phyloP scores from a whole-genome alignment of 2,329 filamentous ascomycete genomes.

The Helotiales sp. region DNA sequence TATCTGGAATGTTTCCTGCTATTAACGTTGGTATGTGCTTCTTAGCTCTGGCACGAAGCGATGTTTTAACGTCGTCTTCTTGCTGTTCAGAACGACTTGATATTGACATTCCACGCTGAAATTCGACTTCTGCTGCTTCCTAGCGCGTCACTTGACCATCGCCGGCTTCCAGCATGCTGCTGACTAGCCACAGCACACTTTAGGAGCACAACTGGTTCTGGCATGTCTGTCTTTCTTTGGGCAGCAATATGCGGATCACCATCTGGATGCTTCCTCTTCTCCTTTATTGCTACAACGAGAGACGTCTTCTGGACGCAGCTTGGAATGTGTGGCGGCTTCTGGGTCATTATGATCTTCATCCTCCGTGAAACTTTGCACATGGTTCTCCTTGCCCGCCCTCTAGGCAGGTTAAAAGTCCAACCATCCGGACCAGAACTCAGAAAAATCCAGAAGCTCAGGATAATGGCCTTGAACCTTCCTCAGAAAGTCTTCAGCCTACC shows the following conservation, averaged over 20 bases:
- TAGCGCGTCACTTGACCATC: too few relatives aligned
- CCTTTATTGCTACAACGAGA: constrained; percentile 12
- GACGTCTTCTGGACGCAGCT: constrained; percentile 21
- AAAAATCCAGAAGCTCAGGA: background rate
- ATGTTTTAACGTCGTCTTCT: too few relatives aligned
- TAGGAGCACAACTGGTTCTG: constrained; percentile 25
- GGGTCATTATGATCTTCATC: constrained; percentile 9
- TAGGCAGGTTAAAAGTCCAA: background rate
- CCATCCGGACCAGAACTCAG: background rate
- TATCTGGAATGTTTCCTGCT: constrained; percentile 46
- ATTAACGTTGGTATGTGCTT: constrained; percentile 34
- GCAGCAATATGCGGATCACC: constrained; percentile 45
- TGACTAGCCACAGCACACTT: constrained; percentile 37
- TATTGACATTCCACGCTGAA: too few relatives aligned
- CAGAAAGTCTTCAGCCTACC: constrained; percentile 32
- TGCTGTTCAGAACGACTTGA: too few relatives aligned
- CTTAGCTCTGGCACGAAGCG: too few relatives aligned
- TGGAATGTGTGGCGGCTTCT: constrained; percentile 18
- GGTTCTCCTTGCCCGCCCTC: constrained; percentile 3
- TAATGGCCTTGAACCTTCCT: constrained; percentile 1
- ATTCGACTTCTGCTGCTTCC: too few relatives aligned
- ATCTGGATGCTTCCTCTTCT: constrained; percentile 33
- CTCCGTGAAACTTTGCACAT: constrained; percentile 14
- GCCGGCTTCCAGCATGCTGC: constrained; percentile 35
- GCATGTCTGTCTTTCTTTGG: constrained; percentile 42